Conservation (phyloP, 495 filamentous ascomycete species). For the Penicillium argentinense region DNA sequence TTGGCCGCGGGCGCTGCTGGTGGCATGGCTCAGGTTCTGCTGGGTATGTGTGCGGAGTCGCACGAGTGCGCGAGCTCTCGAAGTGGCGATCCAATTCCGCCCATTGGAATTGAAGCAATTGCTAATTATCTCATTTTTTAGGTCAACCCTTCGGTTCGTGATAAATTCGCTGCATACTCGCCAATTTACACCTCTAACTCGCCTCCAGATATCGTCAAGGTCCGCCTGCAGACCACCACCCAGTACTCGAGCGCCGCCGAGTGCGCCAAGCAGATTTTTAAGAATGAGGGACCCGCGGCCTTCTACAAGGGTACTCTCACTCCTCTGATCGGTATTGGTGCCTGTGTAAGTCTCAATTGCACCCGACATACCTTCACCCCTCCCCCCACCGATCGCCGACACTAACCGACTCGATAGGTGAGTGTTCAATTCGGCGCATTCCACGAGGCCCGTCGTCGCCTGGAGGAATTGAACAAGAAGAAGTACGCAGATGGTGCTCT, state of each 20-base stretch:
- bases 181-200: constrained; percentile 17
- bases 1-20: constrained; percentile 87
- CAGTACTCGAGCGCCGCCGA: constrained; percentile 78
- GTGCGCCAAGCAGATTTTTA: constrained; percentile 79
- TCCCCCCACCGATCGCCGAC: not conserved
- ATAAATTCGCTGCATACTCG: not conserved
- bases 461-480: constrained; percentile 72
- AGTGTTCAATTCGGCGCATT: constrained; percentile 98
- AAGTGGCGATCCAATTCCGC: constrained; percentile 1
- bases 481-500: constrained; percentile 52
- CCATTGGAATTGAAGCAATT: not conserved
- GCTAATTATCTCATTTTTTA: constrained; percentile 43
- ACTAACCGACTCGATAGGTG: constrained; percentile 45
- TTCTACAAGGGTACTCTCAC: constrained; percentile 99
- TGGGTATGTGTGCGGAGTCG: constrained; percentile 62
- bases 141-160: constrained; percentile 86
- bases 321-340: constrained; percentile 93
- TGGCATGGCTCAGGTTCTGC: constrained; percentile 89
- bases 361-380: no score
- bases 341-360: constrained; percentile 63
- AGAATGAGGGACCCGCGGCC: constrained; percentile 81
- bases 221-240: constrained; percentile 86
- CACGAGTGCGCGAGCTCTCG: constrained; percentile 2
- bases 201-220: constrained; percentile 87
- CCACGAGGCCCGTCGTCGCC: constrained; percentile 81